Conservation (phyloP, 768 basidiomycete species). For the Clitopilus passeckerianus region DNA sequence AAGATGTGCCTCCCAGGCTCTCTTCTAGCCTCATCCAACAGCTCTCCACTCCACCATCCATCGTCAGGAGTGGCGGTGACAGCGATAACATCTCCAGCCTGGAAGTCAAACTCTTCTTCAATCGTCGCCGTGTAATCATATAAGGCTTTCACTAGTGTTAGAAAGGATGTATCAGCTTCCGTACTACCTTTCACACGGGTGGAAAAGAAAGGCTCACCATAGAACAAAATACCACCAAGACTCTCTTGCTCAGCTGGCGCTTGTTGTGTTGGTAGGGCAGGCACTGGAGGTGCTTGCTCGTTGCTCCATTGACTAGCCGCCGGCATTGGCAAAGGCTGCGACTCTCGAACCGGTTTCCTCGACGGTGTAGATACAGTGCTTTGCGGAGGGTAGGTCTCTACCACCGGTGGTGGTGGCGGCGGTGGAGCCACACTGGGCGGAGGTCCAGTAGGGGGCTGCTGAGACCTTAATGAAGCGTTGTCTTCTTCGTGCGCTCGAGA, state of each 20-base stretch:
- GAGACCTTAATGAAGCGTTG: not conserved
- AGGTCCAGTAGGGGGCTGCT: not conserved
- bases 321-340: slow-evolving; percentile 13
- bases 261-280: slow-evolving; percentile 21
- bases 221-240: slow-evolving; percentile 62
- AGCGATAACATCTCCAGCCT: slow-evolving; percentile 90
- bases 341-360: not conserved
- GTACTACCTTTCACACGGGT: not conserved
- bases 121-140: slow-evolving; percentile 84
- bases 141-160: slow-evolving; percentile 73
- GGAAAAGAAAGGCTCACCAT: slow-evolving; percentile 49
- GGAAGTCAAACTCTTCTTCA: slow-evolving; percentile 96
- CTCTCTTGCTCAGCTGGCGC: slow-evolving; percentile 9
- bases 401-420: slow-evolving; percentile 1
- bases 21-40: slow-evolving; percentile 72
- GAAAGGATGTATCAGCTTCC: not conserved
- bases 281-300: slow-evolving; percentile 12
- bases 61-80: slow-evolving; percentile 93
- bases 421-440: slow-evolving; percentile 10
- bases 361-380: not conserved
- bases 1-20: slow-evolving; percentile 73
- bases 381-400: not conserved
- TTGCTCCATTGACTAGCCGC: not conserved
- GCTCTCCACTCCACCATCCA: slow-evolving; percentile 95
- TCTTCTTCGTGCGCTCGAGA: not conserved